Base-by-base conservation (phyloP, 108 stramenopile species). In the Cyclostephanos tholiformis region DNA sequence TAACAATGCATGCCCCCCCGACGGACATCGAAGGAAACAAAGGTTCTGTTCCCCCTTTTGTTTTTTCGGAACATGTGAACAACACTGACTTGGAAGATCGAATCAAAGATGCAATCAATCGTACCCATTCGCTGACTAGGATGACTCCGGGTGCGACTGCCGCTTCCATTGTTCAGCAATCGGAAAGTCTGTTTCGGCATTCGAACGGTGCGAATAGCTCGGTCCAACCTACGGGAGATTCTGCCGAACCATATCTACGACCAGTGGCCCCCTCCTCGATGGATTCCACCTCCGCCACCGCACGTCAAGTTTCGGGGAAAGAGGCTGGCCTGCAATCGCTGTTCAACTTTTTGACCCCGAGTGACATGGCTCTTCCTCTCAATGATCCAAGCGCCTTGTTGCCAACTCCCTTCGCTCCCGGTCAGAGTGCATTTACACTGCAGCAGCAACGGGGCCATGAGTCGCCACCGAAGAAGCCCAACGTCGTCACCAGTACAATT, bases 401-500 rank as follows among this genome's bases (percentile, higher is more conserved):
- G 46, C 69, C 69, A 35, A 69, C 69, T n/a, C 69, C 69, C 39
- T 69, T 69, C 17, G 69, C 69, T 26, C 69, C 69, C 2, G 69
- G 69, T 27, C 57, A 69, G 69, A 44, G 26, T 29, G 69, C 69
- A 46, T 26, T 30, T 30, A 59, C 69, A n/a, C 57, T 69, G 17
- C 53, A 48, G 43, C 57, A 59, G 41, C 39, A 43, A 13, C 35
- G 23, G 49, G 27, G 43, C 35, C 49, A 5, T 49, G 46, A 2
- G 30, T 10, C 32, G 32, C 32, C 32, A 32, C 32, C 49, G 35
- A 67, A 32, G 65, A 49, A 26, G 49, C 49, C 48, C 64, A n/a
- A n/a, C 14, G 52, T 27, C 10, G 30, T 27, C 10, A 17, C 27
- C 26, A 32, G 27, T 29, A 14, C 57, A 32, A 13, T 17, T 58